These are phyloP conservation scores for Jatropha multifida DNA, from an alignment of 441 rosid genomes.

Conservation along the genomic window DNA sequence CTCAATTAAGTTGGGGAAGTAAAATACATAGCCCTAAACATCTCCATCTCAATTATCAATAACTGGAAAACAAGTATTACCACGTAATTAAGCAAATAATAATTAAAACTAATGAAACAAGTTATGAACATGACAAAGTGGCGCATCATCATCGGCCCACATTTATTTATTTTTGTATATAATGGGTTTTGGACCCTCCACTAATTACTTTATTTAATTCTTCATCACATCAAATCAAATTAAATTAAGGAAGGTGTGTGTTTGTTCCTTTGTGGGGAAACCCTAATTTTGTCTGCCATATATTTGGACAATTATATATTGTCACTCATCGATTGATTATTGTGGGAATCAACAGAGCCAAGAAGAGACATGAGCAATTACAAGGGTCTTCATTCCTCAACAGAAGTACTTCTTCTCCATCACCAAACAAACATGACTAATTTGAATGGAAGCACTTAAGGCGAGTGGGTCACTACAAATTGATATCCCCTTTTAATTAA, in stretches of 20 bases:
- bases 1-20: too few relatives aligned
- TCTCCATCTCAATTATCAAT: neutral
- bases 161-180: neutral
- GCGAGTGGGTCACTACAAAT: conserved; percentile 24
- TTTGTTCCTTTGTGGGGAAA: conserved; percentile 38
- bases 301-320: conserved; percentile 18
- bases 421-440: neutral
- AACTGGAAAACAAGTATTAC: neutral
- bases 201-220: conserved; percentile 20
- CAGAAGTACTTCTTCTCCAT: conserved; percentile 5
- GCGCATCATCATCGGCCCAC: conserved; percentile 24
- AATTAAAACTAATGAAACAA: conserved; percentile 3
- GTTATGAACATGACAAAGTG: conserved; percentile 1
- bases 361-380: conserved; percentile 52
- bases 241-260: conserved; percentile 24
- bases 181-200: conserved; percentile 33
- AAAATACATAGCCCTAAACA: neutral
- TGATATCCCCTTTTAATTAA: neutral
- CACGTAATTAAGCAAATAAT: neutral
- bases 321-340: conserved; percentile 29
- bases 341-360: conserved; percentile 61
- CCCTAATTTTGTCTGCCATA: conserved; percentile 80
- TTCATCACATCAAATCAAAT: conserved; percentile 22
- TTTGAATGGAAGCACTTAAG: conserved; percentile 19
- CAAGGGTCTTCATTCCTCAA: conserved; percentile 31